phyloP scores from a whole-genome alignment of 805 yeast genomes.

The Candida lessepsii region DNA sequence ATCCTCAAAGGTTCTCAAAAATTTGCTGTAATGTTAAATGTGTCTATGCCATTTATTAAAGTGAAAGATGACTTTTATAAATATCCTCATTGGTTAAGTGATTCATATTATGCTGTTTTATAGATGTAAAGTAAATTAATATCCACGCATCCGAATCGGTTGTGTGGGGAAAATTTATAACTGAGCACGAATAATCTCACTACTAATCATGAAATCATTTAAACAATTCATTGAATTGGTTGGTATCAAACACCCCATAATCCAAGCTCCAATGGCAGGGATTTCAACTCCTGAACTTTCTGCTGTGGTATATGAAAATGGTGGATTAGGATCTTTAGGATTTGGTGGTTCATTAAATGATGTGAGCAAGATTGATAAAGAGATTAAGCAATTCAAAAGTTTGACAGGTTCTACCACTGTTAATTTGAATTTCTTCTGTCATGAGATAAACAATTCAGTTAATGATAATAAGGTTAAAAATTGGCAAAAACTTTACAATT shows the following conservation, averaged over 20 bases:
- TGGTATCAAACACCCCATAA: slow-evolving; percentile 40
- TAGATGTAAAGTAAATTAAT: too few relatives aligned
- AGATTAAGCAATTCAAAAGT: slow-evolving; percentile 15
- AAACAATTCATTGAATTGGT: slow-evolving; percentile 17
- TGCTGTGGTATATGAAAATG: slow-evolving; percentile 38
- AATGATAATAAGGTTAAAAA: slow-evolving; percentile 18
- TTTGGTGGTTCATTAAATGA: slow-evolving; percentile 29
- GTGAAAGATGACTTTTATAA: too few relatives aligned
- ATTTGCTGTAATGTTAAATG: too few relatives aligned
- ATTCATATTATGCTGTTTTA: too few relatives aligned
- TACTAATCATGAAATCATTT: slow-evolving; percentile 10
- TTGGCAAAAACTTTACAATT: slow-evolving; percentile 13
- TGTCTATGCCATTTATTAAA: too few relatives aligned
- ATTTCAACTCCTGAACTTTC: slow-evolving; percentile 47
- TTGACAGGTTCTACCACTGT: slow-evolving; percentile 20
- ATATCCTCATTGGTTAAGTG: too few relatives aligned
- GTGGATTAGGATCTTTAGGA: slow-evolving; percentile 53
- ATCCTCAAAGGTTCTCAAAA: too few relatives aligned
- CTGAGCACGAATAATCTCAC: too few relatives aligned
- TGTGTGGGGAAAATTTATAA: too few relatives aligned
- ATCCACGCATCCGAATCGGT: too few relatives aligned
- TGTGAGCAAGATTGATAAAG: slow-evolving; percentile 13
- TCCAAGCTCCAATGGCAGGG: slow-evolving; percentile 66
- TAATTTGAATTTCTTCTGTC: slow-evolving; percentile 50
- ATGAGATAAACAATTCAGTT: slow-evolving; percentile 26